Conservation (phyloP, 495 filamentous ascomycete species). For the Zalerion maritima region DNA sequence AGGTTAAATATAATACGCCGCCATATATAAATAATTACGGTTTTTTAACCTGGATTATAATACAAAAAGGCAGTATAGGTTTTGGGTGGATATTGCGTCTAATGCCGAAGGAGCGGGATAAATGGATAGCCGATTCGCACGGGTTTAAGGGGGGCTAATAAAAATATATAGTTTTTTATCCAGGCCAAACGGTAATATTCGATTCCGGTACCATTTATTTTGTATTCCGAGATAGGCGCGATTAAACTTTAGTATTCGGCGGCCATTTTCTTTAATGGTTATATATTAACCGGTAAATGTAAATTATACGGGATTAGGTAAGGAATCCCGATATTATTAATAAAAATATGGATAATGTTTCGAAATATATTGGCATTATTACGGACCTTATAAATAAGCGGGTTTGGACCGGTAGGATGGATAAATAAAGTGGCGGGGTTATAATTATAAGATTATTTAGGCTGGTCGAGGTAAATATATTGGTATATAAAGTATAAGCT, state of each 20-base stretch:
- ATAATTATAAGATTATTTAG: too few species aligned
- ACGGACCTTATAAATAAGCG: too few species aligned
- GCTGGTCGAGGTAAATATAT: too few species aligned
- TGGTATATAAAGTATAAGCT: too few species aligned
- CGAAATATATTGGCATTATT: too few species aligned
- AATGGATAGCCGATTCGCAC: slow-evolving; percentile 4
- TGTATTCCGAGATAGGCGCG: slow-evolving; percentile 9
- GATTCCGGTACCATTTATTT: slow-evolving; percentile 13
- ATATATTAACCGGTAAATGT: background rate
- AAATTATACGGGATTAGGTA: background rate
- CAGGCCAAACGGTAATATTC: slow-evolving; percentile 12
- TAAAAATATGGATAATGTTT: background rate
- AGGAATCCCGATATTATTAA: slow-evolving; percentile 1
- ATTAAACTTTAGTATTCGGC: background rate
- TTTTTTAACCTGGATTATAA: slow-evolving; percentile 10
- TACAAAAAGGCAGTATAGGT: slow-evolving; percentile 11
- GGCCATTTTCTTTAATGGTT: slow-evolving; percentile 2
- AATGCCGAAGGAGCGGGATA: slow-evolving; percentile 5
- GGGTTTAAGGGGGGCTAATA: slow-evolving; percentile 8
- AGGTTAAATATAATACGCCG: slow-evolving; percentile 8
- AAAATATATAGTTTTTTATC: slow-evolving; percentile 10
- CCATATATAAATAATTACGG: background rate
- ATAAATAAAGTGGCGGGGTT: too few species aligned
- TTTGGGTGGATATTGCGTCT: slow-evolving; percentile 13
- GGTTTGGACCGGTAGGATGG: too few species aligned